Evolutionary conservation across 1,284 basidiomycete genomes (phyloP).

Genomic region (Sporisorium iseilematis-ciliati): DNA sequence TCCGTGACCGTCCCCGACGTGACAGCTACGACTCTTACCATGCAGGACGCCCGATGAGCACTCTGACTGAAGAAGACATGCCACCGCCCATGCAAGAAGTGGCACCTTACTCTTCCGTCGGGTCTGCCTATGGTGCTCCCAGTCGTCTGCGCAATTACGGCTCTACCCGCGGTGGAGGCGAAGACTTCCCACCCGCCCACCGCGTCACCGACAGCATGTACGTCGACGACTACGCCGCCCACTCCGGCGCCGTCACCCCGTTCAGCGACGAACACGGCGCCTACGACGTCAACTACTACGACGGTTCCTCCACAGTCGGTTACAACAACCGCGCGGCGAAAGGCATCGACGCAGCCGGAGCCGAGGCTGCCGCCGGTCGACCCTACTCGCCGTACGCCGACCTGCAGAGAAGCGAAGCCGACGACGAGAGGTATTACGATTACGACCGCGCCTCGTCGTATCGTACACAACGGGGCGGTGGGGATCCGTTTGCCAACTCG

Average conservation of each 20-base stretch:
- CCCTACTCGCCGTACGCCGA: slow-evolving; percentile 51
- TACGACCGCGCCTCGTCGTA: slow-evolving; percentile 26
- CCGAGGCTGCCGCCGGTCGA: slow-evolving; percentile 14
- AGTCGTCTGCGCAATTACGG: slow-evolving; percentile 44
- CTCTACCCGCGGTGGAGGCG: slow-evolving; percentile 18
- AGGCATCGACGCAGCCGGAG: slow-evolving; percentile 45
- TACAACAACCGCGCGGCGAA: slow-evolving; percentile 49
- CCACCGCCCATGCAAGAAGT: slow-evolving; percentile 51
- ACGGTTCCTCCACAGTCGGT: slow-evolving; percentile 29
- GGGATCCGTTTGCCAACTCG: slow-evolving; percentile 31
- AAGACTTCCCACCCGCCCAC: slow-evolving; percentile 22
- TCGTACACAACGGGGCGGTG: slow-evolving; percentile 1
- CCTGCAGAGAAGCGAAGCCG: slow-evolving; percentile 30
- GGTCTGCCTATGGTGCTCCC: slow-evolving; percentile 13
- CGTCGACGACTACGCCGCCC: slow-evolving; percentile 18
- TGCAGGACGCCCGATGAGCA: slow-evolving; percentile 39
- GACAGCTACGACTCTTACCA: slow-evolving; percentile 42
- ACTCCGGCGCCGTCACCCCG: slow-evolving; percentile 16
- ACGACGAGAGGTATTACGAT: slow-evolving; percentile 16
- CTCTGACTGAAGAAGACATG: slow-evolving; percentile 28
- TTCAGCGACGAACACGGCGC: slow-evolving; percentile 46
- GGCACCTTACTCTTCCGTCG: slow-evolving; percentile 25
- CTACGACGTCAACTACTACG: slow-evolving; percentile 54
- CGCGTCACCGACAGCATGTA: slow-evolving; percentile 35
- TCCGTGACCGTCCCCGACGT: slow-evolving; percentile 29